Evolutionary conservation across 495 filamentous ascomycete species (phyloP).

Genomic region (Neurospora sp.): DNA sequence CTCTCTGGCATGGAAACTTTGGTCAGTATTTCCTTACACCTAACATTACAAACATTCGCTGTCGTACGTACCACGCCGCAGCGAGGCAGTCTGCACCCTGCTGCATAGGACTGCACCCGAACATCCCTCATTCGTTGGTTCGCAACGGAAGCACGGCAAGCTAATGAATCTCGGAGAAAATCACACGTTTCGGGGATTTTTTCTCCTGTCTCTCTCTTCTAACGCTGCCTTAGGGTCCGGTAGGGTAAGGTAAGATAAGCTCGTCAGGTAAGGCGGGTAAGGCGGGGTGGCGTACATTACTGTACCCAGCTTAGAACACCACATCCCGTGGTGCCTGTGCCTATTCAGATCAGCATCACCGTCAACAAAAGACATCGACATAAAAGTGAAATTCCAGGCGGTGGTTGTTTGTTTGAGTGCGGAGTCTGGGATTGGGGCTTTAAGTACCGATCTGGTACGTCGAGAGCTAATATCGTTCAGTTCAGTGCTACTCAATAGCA

Average conservation of each 20-base stretch:
- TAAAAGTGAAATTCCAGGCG: neutral
- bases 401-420: neutral
- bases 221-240: neutral
- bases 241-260: neutral
- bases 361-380: neutral
- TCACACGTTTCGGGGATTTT: neutral
- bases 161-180: neutral
- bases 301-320: neutral
- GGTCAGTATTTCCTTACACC: neutral
- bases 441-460: neutral
- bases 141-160: neutral
- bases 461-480: neutral
- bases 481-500: neutral
- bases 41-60: neutral
- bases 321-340: neutral
- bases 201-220: neutral
- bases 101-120: neutral
- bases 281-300: neutral
- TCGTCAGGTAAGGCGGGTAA: neutral
- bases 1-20: neutral
- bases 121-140: neutral
- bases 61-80: neutral
- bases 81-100: neutral
- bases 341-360: neutral
- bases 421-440: neutral